A percentile compares a stretch with the other conserved stretches of the same genome.
Conservation (phyloP, 2,329 filamentous ascomycete genomes). For the Arthrocladium fulminans region DNA sequence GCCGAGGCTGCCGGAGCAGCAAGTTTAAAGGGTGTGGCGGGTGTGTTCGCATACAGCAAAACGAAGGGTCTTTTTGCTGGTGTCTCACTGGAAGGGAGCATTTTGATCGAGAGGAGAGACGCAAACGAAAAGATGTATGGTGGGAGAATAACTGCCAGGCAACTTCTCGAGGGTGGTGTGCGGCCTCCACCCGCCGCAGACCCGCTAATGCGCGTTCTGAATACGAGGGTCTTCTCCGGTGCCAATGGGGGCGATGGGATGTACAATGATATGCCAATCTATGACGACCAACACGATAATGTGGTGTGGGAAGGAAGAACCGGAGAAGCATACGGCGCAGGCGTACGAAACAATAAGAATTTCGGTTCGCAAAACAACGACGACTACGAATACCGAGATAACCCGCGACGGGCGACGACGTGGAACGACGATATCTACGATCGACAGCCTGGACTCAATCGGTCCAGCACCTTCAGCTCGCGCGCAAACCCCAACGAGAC, state of each 20-base stretch:
- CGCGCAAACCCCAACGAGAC: slow-evolving; percentile 29
- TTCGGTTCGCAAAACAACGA: slow-evolving; percentile 41
- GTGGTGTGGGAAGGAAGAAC: slow-evolving; percentile 72
- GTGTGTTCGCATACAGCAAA: slow-evolving; percentile 94
- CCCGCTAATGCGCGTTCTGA: slow-evolving; percentile 74
- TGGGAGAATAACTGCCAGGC: slow-evolving; percentile 66
- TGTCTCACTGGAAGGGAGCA: slow-evolving; percentile 86
- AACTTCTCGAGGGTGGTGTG: slow-evolving; percentile 71
- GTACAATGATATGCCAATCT: slow-evolving; percentile 91
- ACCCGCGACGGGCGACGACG: slow-evolving; percentile 38
- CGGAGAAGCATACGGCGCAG: slow-evolving; percentile 63
- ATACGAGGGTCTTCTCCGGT: slow-evolving; percentile 74
- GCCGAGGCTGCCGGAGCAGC: slow-evolving; percentile 93
- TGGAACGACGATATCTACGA: slow-evolving; percentile 44
- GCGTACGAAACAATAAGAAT: slow-evolving; percentile 46
- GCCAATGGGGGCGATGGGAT: slow-evolving; percentile 51
- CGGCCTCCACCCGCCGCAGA: slow-evolving; percentile 72
- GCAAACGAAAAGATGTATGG: slow-evolving; percentile 96
- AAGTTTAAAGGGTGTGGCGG: slow-evolving; percentile 77
- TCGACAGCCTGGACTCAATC: slow-evolving; percentile 28
- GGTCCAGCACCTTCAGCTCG: slow-evolving; percentile 24
- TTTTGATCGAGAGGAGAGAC: slow-evolving; percentile 87
- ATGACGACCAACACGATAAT: slow-evolving; percentile 73
- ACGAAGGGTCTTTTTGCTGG: slow-evolving; percentile 96
- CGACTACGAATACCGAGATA: slow-evolving; percentile 50